A percentile compares a stretch with the other conserved stretches of the same genome.
Evolutionary conservation across 371 early-diverging fungal genomes (phyloP).

Genomic region (Mucor indicus): DNA sequence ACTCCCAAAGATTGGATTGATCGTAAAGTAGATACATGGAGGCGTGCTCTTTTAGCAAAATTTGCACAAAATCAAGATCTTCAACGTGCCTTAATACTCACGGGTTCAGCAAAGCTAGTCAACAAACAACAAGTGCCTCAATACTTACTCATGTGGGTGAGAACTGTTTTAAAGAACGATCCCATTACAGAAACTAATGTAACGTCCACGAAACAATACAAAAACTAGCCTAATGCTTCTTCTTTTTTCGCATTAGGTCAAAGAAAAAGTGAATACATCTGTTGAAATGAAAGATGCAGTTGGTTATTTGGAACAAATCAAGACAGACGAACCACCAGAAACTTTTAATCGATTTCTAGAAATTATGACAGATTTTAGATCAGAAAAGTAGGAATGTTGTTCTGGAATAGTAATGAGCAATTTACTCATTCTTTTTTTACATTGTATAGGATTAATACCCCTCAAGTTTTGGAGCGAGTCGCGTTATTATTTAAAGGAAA

Average conservation of each 20-base stretch:
- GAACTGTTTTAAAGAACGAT: slow-evolving; percentile 22
- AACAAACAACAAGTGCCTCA: slow-evolving; percentile 7
- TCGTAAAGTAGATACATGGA: slow-evolving; percentile 10
- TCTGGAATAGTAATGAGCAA: neutral
- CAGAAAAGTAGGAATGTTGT: slow-evolving; percentile 20
- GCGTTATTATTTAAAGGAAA: slow-evolving; percentile 31
- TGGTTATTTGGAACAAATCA: slow-evolving; percentile 28
- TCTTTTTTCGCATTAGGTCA: neutral
- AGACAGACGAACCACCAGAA: slow-evolving; percentile 16
- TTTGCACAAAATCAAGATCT: slow-evolving; percentile 32
- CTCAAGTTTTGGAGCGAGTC: slow-evolving; percentile 32
- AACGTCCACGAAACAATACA: too few species aligned
- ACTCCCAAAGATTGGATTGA: slow-evolving; percentile 14
- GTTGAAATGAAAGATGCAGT: slow-evolving; percentile 26
- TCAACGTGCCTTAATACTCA: slow-evolving; percentile 22
- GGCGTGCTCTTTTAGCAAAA: slow-evolving; percentile 28
- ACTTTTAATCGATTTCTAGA: slow-evolving; percentile 21
- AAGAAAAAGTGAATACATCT: slow-evolving; percentile 8
- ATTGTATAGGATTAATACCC: slow-evolving; percentile 37
- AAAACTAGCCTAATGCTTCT: neutral
- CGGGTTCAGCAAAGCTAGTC: slow-evolving; percentile 30
- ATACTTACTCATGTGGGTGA: slow-evolving; percentile 26
- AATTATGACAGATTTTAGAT: slow-evolving; percentile 29
- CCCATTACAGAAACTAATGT: too few species aligned
- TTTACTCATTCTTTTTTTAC: too few species aligned